Evolutionary conservation across 441 rosid species (phyloP).

Genomic region (Populus hybrid): DNA sequence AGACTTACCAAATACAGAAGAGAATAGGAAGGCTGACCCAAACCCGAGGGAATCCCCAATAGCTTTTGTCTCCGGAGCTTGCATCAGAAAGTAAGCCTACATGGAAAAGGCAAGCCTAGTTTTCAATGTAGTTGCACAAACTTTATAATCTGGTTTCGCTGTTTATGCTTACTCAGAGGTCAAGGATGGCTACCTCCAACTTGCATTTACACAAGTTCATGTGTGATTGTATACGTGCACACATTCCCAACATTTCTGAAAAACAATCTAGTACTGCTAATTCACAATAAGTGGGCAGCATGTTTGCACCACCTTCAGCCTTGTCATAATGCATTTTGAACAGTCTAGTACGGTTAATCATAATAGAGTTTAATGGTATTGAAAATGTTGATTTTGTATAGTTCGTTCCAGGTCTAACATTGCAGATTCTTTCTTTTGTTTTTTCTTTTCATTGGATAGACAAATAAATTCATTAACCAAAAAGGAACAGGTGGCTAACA

Average conservation of each 20-base stretch:
- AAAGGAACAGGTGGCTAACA: not conserved
- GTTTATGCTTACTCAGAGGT: not conserved
- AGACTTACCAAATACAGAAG: constrained; percentile 61
- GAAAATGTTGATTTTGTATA: not conserved
- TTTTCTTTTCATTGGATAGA: not conserved
- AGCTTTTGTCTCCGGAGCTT: constrained; percentile 60
- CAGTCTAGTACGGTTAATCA: not conserved
- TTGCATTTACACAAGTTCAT: not conserved
- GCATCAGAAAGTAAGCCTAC: constrained; percentile 65
- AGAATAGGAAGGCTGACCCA: constrained; percentile 69
- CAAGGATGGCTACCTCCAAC: not conserved
- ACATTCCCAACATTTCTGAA: not conserved
- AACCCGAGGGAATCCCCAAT: constrained; percentile 72
- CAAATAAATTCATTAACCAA: not conserved
- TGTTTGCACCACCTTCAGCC: not conserved
- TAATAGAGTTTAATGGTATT: not conserved
- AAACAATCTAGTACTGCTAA: not conserved
- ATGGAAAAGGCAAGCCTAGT: not conserved
- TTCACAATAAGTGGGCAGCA: not conserved
- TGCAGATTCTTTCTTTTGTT: not conserved
- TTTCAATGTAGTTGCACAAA: not conserved
- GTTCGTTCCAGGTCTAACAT: not conserved
- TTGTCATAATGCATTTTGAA: not conserved
- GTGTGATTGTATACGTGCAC: not conserved
- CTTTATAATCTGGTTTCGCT: not conserved